Conservation (phyloP, 345 rosid species). For the Linum usitatissimum region DNA sequence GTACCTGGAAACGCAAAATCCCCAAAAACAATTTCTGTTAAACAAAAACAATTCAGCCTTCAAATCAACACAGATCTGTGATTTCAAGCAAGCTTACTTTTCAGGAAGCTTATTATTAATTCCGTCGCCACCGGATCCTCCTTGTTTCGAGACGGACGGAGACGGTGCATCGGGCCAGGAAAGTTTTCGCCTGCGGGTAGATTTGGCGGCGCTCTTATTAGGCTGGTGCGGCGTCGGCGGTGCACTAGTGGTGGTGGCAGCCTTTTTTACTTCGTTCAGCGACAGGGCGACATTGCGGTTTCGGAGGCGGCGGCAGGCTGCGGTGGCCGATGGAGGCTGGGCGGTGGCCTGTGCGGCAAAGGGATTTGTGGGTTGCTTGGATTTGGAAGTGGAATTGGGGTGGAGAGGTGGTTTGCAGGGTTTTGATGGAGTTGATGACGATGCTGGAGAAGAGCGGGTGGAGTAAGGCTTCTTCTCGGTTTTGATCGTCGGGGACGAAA, state of each 20-base stretch:
- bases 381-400: slow-evolving; percentile 8
- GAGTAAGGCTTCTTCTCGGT: slow-evolving; percentile 7
- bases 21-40: not conserved
- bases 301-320: slow-evolving; percentile 15
- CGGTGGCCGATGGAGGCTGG: slow-evolving; percentile 7
- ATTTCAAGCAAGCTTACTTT: slow-evolving; percentile 7
- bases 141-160: not conserved
- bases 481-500: not conserved
- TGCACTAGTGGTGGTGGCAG: slow-evolving; percentile 5
- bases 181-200: not conserved
- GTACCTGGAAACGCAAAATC: not conserved
- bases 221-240: slow-evolving; percentile 5
- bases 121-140: not conserved
- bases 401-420: slow-evolving; percentile 5
- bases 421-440: slow-evolving; percentile 8
- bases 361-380: slow-evolving; percentile 2
- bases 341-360: slow-evolving; percentile 19
- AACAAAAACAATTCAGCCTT: not conserved
- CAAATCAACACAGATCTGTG: not conserved
- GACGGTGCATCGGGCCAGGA: slow-evolving; percentile 16
- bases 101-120: slow-evolving; percentile 15
- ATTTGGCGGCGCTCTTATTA: slow-evolving; percentile 15
- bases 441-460: not conserved
- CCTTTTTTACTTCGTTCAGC: slow-evolving; percentile 11
- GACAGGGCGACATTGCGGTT: slow-evolving; percentile 20